A percentile compares a stretch with the other conserved stretches of the same genome.
These are phyloP conservation scores for Exophiala mesophila DNA, from an alignment of 2,329 filamentous ascomycete species.

Conservation along the genomic window DNA sequence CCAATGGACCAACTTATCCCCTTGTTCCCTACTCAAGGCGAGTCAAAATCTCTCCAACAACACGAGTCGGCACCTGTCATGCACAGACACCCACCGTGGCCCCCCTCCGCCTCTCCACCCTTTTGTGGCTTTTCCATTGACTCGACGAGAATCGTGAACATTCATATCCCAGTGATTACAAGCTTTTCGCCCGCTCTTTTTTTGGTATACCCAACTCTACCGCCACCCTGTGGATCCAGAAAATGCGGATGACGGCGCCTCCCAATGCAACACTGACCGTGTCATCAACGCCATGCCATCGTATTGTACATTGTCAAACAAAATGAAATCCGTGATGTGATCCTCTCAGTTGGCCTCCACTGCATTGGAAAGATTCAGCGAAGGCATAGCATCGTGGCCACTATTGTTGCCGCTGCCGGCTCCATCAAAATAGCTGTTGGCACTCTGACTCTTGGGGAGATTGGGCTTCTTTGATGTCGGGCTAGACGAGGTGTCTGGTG, in stretches of 20 bases:
- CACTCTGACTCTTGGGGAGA: slow-evolving; percentile 28
- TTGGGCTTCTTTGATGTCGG: slow-evolving; percentile 22
- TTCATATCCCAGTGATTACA: slow-evolving; percentile 8
- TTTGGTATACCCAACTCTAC: slow-evolving; percentile 15
- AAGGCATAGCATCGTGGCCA: slow-evolving; percentile 17
- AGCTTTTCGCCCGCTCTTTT: slow-evolving; percentile 13
- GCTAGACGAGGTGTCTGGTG: slow-evolving; percentile 32
- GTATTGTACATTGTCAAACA: slow-evolving; percentile 22
- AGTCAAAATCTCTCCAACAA: too few relatives aligned
- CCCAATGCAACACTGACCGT: slow-evolving; percentile 14
- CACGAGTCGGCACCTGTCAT: too few relatives aligned
- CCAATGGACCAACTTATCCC: too few relatives aligned
- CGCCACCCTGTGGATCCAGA: slow-evolving; percentile 9
- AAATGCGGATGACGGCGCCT: slow-evolving; percentile 18
- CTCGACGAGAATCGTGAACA: neutral
- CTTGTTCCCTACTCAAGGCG: too few relatives aligned
- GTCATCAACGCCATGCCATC: slow-evolving; percentile 22
- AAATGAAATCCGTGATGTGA: neutral
- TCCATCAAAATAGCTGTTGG: slow-evolving; percentile 28
- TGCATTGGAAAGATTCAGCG: slow-evolving; percentile 16
- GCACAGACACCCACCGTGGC: too few relatives aligned
- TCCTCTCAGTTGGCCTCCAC: slow-evolving; percentile 21
- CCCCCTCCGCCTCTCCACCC: too few relatives aligned
- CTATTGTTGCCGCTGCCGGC: slow-evolving; percentile 24
- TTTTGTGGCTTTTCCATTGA: neutral